Base-by-base conservation (phyloP, 495 filamentous ascomycete species). In the Penicillium coprophilum region DNA sequence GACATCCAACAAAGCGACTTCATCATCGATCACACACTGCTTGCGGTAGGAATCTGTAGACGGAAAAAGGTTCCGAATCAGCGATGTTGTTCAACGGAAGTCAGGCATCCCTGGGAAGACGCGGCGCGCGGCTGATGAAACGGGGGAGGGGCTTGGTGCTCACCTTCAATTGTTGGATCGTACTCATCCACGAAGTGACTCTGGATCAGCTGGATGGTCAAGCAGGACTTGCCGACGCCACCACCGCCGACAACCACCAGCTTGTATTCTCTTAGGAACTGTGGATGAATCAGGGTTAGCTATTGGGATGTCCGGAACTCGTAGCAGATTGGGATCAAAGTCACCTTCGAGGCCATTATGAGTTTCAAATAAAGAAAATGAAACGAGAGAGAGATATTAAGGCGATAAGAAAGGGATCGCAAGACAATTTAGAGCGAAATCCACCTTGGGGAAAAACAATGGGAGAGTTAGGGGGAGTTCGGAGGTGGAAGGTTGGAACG, bases 261-360 rank as follows among this genome's bases (percentile, higher is more conserved):
- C 78, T 98, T 98, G 79, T 98, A 98, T 77, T 98, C 94, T 85
- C 94, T 83, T 64, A 97, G 82, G 75, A 97, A 97, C 90, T 97
- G 47, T 44, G 13, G 21, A 4, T 6, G 10, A 46, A 17, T 5
- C 6, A 8, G 45, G 51, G 48, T 68, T 46, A 63, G 62, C 56
- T 30, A 59, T 61, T 60, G 56, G 19, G n/a, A 39, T 10, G 43
- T 23, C 12, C 46, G 39, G 17, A 38, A 46, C 31, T 30, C n/a
- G 41, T 20, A 31, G 46, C 27, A 49, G 38, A 45, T 20, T 17
- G 43, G 43, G 41, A 19, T 27, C 17, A 13, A 15, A 40, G 17
- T 31, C 50, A 68, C 65, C 65, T 68, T 68, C 46, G 65, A 66
- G n/a, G 65, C 65, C 65, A 68, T 68, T 58, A 32, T 60, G 54